Evolutionary conservation across 371 early-diverging fungal species (phyloP).

Genomic region (Conidiobolus incongruus): DNA sequence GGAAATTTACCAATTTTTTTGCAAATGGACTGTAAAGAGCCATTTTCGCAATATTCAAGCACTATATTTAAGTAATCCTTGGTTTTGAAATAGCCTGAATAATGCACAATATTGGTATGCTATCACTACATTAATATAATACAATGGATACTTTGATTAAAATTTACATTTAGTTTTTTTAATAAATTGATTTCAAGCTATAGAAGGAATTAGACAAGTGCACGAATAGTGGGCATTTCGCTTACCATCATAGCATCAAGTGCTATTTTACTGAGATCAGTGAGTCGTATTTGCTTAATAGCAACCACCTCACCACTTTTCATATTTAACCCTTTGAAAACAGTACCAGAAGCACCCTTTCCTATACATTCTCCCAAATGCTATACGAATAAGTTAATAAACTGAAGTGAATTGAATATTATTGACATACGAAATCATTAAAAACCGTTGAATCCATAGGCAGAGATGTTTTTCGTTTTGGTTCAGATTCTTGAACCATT

Average conservation of each 20-base stretch:
- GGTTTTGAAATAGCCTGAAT: conserved; percentile 40
- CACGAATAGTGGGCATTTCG: neutral
- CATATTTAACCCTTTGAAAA: conserved; percentile 40
- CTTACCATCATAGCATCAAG: conserved; percentile 26
- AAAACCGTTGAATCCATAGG: too few species aligned
- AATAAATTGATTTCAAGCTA: conserved; percentile 41
- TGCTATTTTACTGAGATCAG: conserved; percentile 18
- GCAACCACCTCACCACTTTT: conserved; percentile 52
- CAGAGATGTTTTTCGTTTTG: too few species aligned
- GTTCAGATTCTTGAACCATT: too few species aligned
- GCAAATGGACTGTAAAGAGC: conserved; percentile 54
- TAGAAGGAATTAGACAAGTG: neutral
- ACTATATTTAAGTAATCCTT: conserved; percentile 39
- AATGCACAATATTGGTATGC: conserved; percentile 63
- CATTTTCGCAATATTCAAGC: conserved; percentile 67
- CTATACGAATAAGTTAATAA: conserved; percentile 9
- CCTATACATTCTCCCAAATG: conserved; percentile 58
- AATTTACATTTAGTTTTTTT: conserved; percentile 29
- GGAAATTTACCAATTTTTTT: conserved; percentile 66
- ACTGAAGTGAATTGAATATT: too few species aligned
- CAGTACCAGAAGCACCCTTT: conserved; percentile 55
- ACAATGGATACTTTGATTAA: neutral
- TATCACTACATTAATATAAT: conserved; percentile 7
- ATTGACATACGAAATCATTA: too few species aligned
- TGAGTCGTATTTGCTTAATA: conserved; percentile 37